These are phyloP conservation scores for Tricharina praecox DNA, from an alignment of 495 filamentous ascomycete species.

Conservation along the genomic window DNA sequence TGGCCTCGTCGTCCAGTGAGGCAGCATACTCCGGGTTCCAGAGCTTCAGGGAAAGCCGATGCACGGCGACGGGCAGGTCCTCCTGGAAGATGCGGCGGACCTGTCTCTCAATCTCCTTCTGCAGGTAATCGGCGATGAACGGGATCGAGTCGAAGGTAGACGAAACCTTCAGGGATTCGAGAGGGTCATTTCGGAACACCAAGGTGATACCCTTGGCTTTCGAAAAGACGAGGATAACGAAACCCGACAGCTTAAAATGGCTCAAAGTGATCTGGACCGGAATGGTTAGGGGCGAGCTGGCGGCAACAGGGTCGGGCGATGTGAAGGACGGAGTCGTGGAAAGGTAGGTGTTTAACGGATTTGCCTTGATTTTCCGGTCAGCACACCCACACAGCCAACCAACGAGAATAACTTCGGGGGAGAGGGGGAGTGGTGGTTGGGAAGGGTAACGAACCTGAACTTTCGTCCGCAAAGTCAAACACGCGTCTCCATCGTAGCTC, in stretches of 20 bases:
- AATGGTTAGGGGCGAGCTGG: slow-evolving; percentile 83
- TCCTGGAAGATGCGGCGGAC: slow-evolving; percentile 89
- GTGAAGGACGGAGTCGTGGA: slow-evolving; percentile 80
- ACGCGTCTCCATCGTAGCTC: slow-evolving; percentile 91
- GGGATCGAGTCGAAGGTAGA: slow-evolving; percentile 98
- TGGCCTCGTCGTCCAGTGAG: slow-evolving; percentile 17
- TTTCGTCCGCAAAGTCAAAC: slow-evolving; percentile 78
- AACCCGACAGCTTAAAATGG: slow-evolving; percentile 90
- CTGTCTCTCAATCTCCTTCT: slow-evolving; percentile 92
- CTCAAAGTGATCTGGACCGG: slow-evolving; percentile 91
- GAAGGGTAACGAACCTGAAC: slow-evolving; percentile 64
- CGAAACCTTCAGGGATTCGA: slow-evolving; percentile 94
- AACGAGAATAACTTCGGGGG: no score
- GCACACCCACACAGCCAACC: no score
- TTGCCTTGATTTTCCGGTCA: slow-evolving; percentile 43
- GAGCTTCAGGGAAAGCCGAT: slow-evolving; percentile 71
- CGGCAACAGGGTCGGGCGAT: slow-evolving; percentile 82
- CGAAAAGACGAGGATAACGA: slow-evolving; percentile 93
- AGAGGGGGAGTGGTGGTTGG: no score
- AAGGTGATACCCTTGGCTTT: slow-evolving; percentile 90
- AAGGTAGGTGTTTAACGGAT: slow-evolving; percentile 89
- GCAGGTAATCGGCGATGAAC: slow-evolving; percentile 91
- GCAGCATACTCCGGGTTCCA: slow-evolving; percentile 77
- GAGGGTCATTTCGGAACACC: slow-evolving; percentile 93
- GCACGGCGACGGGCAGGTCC: slow-evolving; percentile 87